phyloP scores from a whole-genome alignment of 441 rosid species.

The Brassica hybrid region DNA sequence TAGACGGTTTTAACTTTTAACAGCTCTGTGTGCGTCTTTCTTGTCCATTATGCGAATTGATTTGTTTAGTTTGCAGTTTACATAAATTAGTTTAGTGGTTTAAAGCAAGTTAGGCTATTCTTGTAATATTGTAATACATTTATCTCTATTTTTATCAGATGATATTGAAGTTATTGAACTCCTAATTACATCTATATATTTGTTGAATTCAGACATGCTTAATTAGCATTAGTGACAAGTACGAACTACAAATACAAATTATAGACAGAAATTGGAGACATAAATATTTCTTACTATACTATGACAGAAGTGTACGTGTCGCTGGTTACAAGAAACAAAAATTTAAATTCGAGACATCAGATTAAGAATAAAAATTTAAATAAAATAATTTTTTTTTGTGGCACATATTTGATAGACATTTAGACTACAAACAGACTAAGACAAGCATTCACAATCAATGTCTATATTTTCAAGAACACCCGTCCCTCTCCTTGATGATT shows the following conservation, averaged over 20 bases:
- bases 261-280: too few relatives aligned
- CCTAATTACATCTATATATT: constrained; percentile 1
- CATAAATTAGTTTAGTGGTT: background rate
- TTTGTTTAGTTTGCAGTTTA: constrained; percentile 5
- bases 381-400: constrained; percentile 26
- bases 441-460: constrained; percentile 42
- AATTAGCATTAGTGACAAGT: constrained; percentile 17
- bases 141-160: background rate
- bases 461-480: constrained; percentile 37
- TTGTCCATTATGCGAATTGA: background rate
- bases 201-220: background rate
- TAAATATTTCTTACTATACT: background rate
- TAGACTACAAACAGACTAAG: constrained; percentile 41
- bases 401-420: constrained; percentile 36
- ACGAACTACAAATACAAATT: background rate
- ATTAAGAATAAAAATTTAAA: background rate
- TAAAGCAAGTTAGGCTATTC: background rate
- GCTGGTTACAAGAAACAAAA: constrained; percentile 41
- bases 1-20: too few relatives aligned
- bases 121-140: background rate
- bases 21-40: background rate
- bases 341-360: constrained; percentile 21
- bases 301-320: constrained; percentile 22
- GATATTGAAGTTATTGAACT: background rate
- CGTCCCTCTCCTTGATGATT: constrained; percentile 38